These are phyloP conservation scores for Cryptococcus neoformans DNA, from an alignment of 1,284 basidiomycete genomes.

Conservation along the genomic window DNA sequence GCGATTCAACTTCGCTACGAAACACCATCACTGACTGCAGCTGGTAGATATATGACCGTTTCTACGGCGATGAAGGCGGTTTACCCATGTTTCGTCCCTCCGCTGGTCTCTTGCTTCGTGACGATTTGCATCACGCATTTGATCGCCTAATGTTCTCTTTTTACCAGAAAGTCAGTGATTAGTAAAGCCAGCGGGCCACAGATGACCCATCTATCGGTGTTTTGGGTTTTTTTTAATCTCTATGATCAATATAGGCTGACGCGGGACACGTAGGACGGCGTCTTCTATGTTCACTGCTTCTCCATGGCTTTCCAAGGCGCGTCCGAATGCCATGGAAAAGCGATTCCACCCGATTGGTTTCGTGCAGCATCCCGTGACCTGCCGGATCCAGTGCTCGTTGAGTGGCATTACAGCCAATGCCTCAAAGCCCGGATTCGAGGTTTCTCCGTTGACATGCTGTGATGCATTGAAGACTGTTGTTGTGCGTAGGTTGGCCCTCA, in stretches of 20 bases:
- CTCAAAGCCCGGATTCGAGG: background rate
- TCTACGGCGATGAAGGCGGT: background rate
- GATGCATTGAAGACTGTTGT: too few relatives aligned
- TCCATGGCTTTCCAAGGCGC: background rate
- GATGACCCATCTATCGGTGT: background rate
- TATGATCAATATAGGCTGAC: background rate
- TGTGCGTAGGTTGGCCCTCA: too few relatives aligned
- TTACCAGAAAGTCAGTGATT: background rate
- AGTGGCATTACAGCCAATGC: background rate
- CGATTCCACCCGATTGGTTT: background rate
- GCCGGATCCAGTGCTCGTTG: background rate
- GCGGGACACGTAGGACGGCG: background rate
- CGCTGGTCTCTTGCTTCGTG: background rate
- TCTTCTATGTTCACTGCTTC: background rate
- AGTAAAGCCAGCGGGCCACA: background rate
- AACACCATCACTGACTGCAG: background rate
- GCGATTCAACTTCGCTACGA: background rate
- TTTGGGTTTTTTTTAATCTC: background rate
- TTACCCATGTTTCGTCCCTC: background rate
- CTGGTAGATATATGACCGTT: background rate
- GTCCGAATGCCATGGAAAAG: background rate
- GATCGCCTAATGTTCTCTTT: background rate
- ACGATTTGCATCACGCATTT: background rate
- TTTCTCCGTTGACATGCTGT: background rate
- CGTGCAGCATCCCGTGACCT: background rate